Evolutionary conservation across 2,329 filamentous ascomycete genomes (phyloP).

Genomic region (Penicillium rolfsii): DNA sequence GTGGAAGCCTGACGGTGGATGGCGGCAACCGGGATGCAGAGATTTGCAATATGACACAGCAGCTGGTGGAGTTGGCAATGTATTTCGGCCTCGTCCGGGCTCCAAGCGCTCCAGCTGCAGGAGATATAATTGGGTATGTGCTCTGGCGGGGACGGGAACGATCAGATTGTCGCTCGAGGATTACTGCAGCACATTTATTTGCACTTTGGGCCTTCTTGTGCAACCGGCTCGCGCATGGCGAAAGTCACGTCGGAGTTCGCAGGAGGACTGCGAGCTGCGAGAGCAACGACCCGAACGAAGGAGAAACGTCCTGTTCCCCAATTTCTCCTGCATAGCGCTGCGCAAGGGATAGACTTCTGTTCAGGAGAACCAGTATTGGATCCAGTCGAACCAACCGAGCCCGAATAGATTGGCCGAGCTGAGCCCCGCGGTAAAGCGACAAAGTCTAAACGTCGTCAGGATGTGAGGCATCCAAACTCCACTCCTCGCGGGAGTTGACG

Average conservation of each 20-base stretch:
- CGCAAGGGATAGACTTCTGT: constrained; percentile 16
- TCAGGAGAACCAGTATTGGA: background rate
- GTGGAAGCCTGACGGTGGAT: constrained; percentile 11
- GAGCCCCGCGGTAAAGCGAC: background rate
- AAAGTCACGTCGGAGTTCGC: background rate
- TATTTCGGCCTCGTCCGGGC: constrained; percentile 12
- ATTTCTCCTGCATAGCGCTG: constrained; percentile 3
- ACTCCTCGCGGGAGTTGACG: background rate
- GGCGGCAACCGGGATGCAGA: background rate
- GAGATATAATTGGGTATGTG: constrained; percentile 12
- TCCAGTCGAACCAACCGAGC: constrained; percentile 5
- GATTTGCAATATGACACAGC: constrained; percentile 27
- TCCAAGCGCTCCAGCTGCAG: background rate
- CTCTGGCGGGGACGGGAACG: background rate
- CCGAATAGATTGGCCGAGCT: constrained; percentile 7
- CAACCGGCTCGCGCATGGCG: constrained; percentile 15
- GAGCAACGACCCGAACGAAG: background rate
- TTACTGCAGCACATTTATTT: constrained; percentile 1
- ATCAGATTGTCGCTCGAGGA: constrained; percentile 3
- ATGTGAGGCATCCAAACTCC: constrained; percentile 30
- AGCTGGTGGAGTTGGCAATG: constrained; percentile 22
- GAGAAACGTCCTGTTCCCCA: background rate
- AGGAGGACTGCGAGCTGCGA: background rate
- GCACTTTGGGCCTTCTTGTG: constrained; percentile 11
- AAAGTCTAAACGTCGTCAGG: constrained; percentile 19